These are phyloP conservation scores for Curvularia verruculosa DNA, from an alignment of 2,329 filamentous ascomycete species.

Conservation along the genomic window DNA sequence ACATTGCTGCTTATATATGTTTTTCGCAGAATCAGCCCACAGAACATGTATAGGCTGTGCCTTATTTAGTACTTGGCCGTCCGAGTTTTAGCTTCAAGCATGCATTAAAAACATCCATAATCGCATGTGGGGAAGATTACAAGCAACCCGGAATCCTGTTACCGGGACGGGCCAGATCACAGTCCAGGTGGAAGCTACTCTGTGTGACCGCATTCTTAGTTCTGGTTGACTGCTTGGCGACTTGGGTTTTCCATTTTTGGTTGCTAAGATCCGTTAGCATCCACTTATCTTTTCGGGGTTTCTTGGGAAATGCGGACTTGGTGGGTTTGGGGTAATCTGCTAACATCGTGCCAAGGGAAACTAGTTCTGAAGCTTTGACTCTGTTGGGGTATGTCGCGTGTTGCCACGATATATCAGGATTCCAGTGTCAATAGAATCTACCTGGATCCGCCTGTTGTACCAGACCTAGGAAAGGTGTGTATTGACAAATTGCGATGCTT, in stretches of 20 bases:
- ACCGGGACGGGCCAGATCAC: neutral
- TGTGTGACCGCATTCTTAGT: neutral
- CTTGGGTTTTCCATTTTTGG: neutral
- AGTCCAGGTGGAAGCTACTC: neutral
- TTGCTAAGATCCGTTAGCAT: neutral
- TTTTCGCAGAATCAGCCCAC: neutral
- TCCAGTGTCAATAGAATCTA: neutral
- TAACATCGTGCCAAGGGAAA: neutral
- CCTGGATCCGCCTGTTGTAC: too few species aligned
- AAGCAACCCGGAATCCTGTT: neutral
- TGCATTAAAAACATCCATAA: neutral
- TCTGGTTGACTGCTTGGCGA: neutral
- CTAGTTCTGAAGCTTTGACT: neutral
- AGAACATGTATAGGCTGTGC: neutral
- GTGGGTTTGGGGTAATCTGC: neutral
- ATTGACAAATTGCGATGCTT: neutral
- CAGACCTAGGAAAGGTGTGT: neutral
- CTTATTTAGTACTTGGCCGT: neutral
- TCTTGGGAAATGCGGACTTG: neutral
- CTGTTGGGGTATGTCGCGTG: neutral
- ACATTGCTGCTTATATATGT: neutral
- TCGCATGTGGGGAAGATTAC: neutral
- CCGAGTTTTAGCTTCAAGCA: too few species aligned
- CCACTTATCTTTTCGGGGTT: too few species aligned
- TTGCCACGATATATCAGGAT: neutral